Conservation (phyloP, 306 rosid species). For the Cotoneaster glaucophyllus region DNA sequence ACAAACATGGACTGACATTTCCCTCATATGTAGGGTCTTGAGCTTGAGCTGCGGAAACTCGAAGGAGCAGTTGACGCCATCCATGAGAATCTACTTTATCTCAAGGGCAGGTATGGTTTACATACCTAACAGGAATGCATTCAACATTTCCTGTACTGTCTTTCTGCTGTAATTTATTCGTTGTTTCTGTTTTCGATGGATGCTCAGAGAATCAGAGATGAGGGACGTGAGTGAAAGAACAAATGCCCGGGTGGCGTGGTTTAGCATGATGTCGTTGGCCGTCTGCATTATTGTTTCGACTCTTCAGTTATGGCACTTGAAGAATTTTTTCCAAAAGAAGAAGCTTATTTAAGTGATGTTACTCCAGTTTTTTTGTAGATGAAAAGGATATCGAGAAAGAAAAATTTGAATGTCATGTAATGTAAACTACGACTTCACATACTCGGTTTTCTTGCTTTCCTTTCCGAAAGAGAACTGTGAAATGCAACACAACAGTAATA, state of each 20-base stretch:
- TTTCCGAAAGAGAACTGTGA: neutral
- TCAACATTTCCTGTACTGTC: neutral
- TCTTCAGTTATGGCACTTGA: constrained; percentile 76
- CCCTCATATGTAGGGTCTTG: constrained; percentile 57
- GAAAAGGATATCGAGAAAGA: neutral
- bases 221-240: constrained; percentile 79
- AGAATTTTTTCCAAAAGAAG: constrained; percentile 89
- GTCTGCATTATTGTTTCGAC: constrained; percentile 71
- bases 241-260: constrained; percentile 77
- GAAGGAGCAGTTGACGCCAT: constrained; percentile 97
- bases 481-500: neutral
- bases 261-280: constrained; percentile 69
- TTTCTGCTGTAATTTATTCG: neutral
- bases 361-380: constrained; percentile 15
- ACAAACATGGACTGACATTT: neutral
- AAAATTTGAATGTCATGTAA: neutral
- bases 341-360: constrained; percentile 59
- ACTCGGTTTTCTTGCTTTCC: neutral
- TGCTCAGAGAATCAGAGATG: constrained; percentile 81
- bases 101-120: constrained; percentile 60
- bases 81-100: constrained; percentile 84
- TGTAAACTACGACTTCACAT: neutral
- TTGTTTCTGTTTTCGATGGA: neutral
- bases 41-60: constrained; percentile 87
- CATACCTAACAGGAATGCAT: neutral